Evolutionary conservation across 306 rosid genomes (phyloP).

Genomic region (Acacia crassicarpa): DNA sequence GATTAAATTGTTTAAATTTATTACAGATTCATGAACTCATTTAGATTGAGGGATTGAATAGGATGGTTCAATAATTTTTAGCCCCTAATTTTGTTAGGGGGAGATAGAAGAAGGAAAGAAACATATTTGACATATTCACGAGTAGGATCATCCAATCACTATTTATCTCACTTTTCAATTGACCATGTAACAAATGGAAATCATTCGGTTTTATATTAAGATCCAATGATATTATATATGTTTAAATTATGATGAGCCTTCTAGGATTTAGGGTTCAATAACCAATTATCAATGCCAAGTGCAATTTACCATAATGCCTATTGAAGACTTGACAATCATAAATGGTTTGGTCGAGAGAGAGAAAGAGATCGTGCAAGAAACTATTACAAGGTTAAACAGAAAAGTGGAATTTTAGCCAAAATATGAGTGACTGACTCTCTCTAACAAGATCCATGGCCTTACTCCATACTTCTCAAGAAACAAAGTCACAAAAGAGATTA

Average conservation of each 20-base stretch:
- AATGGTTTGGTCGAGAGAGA: not conserved
- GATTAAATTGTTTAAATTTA: no score
- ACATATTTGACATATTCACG: no score
- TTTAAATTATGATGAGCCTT: no score
- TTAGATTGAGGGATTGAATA: not conserved
- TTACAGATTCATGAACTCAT: not conserved
- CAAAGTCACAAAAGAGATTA: constrained; percentile 45
- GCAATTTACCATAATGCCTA: not conserved
- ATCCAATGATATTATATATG: no score
- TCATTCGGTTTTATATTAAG: no score
- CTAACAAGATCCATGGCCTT: not conserved
- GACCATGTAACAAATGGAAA: no score
- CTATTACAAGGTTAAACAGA: not conserved
- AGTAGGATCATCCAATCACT: not conserved
- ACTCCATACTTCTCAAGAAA: constrained; percentile 41
- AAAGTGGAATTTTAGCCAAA: constrained; percentile 27
- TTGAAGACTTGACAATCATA: not conserved
- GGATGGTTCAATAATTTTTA: not conserved
- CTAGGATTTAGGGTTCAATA: not conserved
- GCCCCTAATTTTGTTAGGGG: not conserved
- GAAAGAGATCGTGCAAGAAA: not conserved
- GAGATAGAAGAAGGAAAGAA: no score
- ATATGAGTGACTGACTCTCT: not conserved
- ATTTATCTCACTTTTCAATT: no score
- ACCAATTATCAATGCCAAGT: not conserved